A percentile compares a stretch with the other conserved stretches of the same genome.
phyloP scores from a whole-genome alignment of 352 stramenopile genomes.

The Phytophthora sojae region DNA sequence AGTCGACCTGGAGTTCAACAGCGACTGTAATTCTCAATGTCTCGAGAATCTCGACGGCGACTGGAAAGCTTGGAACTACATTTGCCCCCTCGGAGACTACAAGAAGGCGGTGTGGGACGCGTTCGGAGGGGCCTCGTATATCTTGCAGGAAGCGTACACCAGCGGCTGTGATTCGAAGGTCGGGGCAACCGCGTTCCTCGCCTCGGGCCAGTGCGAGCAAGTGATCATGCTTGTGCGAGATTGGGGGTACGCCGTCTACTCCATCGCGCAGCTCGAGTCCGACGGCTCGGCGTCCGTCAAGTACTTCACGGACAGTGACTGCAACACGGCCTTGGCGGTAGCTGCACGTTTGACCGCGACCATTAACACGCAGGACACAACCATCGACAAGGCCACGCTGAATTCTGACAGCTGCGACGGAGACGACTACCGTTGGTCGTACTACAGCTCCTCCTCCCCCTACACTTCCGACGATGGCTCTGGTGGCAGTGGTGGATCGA shows the following conservation, averaged over 20 bases:
- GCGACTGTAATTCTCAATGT: neutral
- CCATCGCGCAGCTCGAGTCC: neutral
- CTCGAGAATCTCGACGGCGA: neutral
- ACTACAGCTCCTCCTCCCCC: neutral
- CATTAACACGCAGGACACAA: neutral
- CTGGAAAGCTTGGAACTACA: neutral
- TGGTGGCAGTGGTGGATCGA: neutral
- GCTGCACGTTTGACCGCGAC: too few species aligned
- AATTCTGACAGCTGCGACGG: neutral
- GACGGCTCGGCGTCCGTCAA: constrained; percentile 1
- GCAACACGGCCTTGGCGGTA: neutral
- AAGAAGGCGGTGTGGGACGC: constrained; percentile 2
- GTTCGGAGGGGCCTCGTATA: neutral
- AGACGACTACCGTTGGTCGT: constrained; percentile 12
- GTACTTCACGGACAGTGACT: constrained; percentile 11
- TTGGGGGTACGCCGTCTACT: neutral
- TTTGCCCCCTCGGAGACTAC: constrained; percentile 3
- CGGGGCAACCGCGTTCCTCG: constrained; percentile 3
- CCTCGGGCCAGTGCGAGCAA: constrained; percentile 7
- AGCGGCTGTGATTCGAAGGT: neutral
- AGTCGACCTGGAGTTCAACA: neutral
- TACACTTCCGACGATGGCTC: neutral
- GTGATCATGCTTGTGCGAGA: neutral
- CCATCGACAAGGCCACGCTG: neutral
- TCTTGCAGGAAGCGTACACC: constrained; percentile 4